Evolutionary conservation across 148 eudicot species (phyloP).

Genomic region (Amaranthus hypochondriacus): DNA sequence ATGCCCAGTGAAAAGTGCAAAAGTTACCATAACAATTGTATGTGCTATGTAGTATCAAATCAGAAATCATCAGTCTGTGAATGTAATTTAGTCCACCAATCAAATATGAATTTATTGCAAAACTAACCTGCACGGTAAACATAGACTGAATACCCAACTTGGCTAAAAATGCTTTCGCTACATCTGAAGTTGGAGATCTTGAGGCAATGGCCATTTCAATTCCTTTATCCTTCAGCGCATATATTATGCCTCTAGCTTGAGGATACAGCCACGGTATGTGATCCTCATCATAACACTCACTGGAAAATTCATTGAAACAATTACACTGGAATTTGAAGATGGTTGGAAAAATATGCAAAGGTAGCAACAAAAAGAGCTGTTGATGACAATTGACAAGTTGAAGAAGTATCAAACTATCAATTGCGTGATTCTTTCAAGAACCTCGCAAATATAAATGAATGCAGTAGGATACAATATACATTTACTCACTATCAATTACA

Average conservation of each 20-base stretch:
- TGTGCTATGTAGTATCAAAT: no score
- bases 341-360: background rate
- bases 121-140: conserved; percentile 6
- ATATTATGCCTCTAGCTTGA: conserved; percentile 18
- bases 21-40: no score
- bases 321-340: background rate
- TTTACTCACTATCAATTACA: background rate
- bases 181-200: conserved; percentile 13
- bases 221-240: conserved; percentile 20
- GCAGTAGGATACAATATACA: background rate
- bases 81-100: no score
- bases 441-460: background rate
- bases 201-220: conserved; percentile 23
- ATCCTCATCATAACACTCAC: conserved; percentile 25
- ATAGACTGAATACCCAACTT: conserved; percentile 4
- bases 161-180: conserved; percentile 19
- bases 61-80: no score
- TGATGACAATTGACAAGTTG: background rate
- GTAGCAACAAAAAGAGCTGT: background rate
- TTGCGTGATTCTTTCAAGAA: background rate
- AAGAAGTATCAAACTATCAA: background rate
- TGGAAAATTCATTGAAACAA: background rate
- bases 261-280: conserved; percentile 16
- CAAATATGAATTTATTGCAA: background rate
- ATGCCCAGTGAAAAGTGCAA: no score